Evolutionary conservation across 2,329 filamentous ascomycete genomes (phyloP).

Genomic region (Ophiobolus disseminans): DNA sequence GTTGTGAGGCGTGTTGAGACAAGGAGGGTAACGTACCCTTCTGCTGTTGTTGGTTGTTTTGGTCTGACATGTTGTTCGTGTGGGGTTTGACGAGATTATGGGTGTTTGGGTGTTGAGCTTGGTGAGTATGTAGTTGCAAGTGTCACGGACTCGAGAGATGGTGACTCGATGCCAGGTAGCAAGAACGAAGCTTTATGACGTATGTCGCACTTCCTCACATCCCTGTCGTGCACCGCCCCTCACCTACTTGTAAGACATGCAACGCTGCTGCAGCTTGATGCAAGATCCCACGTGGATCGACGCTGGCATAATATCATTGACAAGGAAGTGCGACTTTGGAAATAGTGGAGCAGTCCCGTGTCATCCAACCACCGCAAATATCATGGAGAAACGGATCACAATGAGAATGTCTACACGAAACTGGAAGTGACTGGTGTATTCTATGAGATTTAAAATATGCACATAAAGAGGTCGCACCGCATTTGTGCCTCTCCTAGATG

Average conservation of each 20-base stretch:
- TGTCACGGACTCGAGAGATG: no score
- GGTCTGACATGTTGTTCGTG: conserved; percentile 30
- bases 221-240: conserved; percentile 4
- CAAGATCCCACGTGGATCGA: conserved; percentile 3
- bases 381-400: background rate
- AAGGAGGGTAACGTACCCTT: conserved; percentile 25
- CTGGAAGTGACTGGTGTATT: conserved; percentile 32
- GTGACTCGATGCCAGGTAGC: no score
- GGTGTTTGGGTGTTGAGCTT: background rate
- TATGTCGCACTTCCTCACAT: background rate
- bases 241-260: conserved; percentile 7
- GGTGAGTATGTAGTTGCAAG: no score
- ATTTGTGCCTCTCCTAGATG: conserved; percentile 28
- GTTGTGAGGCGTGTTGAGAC: background rate
- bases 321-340: conserved; percentile 3
- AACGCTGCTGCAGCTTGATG: conserved; percentile 9
- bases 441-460: conserved; percentile 41
- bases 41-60: conserved; percentile 31
- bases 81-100: background rate
- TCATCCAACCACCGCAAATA: background rate
- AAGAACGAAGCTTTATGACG: conserved; percentile 2
- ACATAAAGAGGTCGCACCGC: conserved; percentile 31
- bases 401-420: background rate
- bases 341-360: background rate
- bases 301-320: conserved; percentile 21